Conservation (phyloP, 2,329 filamentous ascomycete species). For the Aspergillus spinulosporus region DNA sequence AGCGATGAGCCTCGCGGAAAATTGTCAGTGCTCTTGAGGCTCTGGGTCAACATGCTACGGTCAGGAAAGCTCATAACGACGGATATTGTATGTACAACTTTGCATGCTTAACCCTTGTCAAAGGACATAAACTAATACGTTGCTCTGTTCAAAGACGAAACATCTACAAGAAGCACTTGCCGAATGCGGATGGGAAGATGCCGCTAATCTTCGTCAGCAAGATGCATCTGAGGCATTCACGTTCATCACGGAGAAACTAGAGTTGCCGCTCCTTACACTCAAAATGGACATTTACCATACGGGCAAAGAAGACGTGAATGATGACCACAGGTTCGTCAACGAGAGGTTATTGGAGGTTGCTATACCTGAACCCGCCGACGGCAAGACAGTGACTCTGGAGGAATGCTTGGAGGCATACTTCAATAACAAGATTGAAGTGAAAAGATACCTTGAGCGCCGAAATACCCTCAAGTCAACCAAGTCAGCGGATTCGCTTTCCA, state of each 20-base stretch:
- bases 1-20: slow-evolving; percentile 70
- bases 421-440: slow-evolving; percentile 88
- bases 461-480: slow-evolving; percentile 55
- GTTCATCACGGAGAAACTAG: slow-evolving; percentile 87
- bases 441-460: slow-evolving; percentile 67
- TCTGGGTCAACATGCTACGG: slow-evolving; percentile 93
- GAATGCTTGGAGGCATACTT: slow-evolving; percentile 93
- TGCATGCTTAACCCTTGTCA: background rate
- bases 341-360: slow-evolving; percentile 88
- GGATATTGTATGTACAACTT: slow-evolving; percentile 64
- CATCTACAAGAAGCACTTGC: slow-evolving; percentile 79
- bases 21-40: slow-evolving; percentile 72
- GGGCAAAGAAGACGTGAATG: slow-evolving; percentile 75
- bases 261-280: slow-evolving; percentile 81
- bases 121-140: slow-evolving; percentile 1
- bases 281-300: slow-evolving; percentile 96
- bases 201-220: slow-evolving; percentile 75
- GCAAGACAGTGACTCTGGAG: slow-evolving; percentile 74
- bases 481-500: slow-evolving; percentile 39
- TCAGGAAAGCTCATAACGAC: slow-evolving; percentile 80
- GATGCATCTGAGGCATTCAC: slow-evolving; percentile 95
- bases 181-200: slow-evolving; percentile 86
- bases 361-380: slow-evolving; percentile 67
- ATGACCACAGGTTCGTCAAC: slow-evolving; percentile 93
- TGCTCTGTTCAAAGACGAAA: slow-evolving; percentile 61